Conservation (phyloP, 169 alveolate species). For the Plasmodium adleri region DNA sequence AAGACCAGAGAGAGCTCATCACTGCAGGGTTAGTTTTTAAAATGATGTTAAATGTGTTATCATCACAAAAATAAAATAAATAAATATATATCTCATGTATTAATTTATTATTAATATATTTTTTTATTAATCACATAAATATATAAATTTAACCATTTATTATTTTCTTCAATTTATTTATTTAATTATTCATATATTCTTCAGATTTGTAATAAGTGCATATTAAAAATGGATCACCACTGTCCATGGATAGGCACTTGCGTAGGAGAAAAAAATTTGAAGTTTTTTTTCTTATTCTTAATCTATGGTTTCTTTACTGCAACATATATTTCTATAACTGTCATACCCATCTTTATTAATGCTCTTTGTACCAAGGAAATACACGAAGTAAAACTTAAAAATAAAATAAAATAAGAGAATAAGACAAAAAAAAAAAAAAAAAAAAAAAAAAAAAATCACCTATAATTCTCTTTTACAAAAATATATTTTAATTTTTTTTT, state of each 20-base stretch:
- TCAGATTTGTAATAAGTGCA: conserved; percentile 44
- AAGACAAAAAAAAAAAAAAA: too few relatives aligned
- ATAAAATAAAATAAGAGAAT: too few relatives aligned
- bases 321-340: conserved; percentile 24
- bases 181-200: background rate
- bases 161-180: too few relatives aligned
- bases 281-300: conserved; percentile 48
- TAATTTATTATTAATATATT: background rate
- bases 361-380: conserved; percentile 23
- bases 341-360: conserved; percentile 34
- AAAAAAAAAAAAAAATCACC: background rate
- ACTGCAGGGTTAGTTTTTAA: conserved; percentile 41
- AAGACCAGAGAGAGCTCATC: conserved; percentile 72
- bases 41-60: too few relatives aligned
- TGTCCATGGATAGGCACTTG: conserved; percentile 77
- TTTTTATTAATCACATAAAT: background rate
- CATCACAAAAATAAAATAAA: too few relatives aligned
- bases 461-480: background rate
- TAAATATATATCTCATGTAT: background rate
- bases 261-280: conserved; percentile 62
- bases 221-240: conserved; percentile 68
- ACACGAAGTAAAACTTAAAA: conserved; percentile 11
- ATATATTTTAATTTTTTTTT: background rate
- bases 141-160: too few relatives aligned
- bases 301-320: conserved; percentile 38